phyloP scores from a whole-genome alignment of 371 early-diverging fungal genomes.

The Catenaria anguillulae region DNA sequence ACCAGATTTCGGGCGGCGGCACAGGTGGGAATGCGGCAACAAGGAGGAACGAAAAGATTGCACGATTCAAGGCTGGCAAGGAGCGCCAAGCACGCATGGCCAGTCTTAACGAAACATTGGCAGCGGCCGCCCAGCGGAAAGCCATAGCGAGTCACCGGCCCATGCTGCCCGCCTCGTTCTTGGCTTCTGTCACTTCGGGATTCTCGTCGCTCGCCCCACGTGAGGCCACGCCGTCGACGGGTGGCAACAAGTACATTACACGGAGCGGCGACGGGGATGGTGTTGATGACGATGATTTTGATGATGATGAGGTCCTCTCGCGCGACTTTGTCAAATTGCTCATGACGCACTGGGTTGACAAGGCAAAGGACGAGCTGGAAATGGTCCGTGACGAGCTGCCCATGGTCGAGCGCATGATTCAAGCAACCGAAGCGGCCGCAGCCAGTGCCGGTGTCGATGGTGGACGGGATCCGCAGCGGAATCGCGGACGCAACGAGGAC shows the following conservation, averaged over 20 bases:
- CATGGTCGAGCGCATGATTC: not conserved
- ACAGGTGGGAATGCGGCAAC: no score
- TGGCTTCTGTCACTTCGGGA: not conserved
- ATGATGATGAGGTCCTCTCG: not conserved
- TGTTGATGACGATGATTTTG: not conserved
- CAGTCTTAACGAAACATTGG: not conserved
- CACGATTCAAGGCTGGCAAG: not conserved
- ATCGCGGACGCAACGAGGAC: not conserved
- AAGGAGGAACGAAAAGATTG: not conserved
- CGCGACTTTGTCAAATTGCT: not conserved
- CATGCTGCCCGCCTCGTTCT: not conserved
- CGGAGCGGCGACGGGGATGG: not conserved
- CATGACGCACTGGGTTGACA: not conserved
- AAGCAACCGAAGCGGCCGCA: no score
- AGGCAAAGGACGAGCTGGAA: not conserved
- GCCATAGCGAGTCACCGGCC: not conserved
- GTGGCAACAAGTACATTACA: no score
- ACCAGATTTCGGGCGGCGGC: no score
- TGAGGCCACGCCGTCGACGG: not conserved
- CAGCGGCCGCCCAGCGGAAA: not conserved
- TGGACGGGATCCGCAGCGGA: not conserved
- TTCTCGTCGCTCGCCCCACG: no score
- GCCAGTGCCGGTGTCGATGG: no score
- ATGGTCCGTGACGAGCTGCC: not conserved
- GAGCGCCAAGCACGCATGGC: not conserved